phyloP scores from a whole-genome alignment of 257 asterid genomes.

The Verbena officinalis region DNA sequence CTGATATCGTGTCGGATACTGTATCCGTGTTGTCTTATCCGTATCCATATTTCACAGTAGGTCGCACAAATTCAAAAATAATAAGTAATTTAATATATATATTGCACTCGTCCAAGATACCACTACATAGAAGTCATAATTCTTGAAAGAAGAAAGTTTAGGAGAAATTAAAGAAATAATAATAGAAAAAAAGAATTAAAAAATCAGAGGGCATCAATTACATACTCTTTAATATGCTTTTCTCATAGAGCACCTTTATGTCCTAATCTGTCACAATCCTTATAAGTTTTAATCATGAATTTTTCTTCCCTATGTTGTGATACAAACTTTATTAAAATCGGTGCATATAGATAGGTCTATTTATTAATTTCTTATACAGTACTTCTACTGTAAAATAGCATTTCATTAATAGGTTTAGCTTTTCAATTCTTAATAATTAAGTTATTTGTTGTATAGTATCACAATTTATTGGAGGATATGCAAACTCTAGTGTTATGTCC shows the following conservation, averaged over 20 bases:
- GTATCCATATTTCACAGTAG: too few relatives aligned
- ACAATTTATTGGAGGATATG: too few relatives aligned
- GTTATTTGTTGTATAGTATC: too few relatives aligned
- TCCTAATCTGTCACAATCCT: conserved; percentile 48
- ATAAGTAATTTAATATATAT: too few relatives aligned
- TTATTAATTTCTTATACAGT: not conserved
- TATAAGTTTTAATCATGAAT: conserved; percentile 27
- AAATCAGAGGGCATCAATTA: conserved; percentile 29
- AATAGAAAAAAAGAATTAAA: conserved; percentile 5
- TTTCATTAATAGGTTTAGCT: conserved; percentile 6
- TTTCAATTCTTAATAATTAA: not conserved
- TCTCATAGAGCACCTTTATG: conserved; percentile 42
- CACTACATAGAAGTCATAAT: not conserved
- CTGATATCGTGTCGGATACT: too few relatives aligned
- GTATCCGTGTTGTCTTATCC: too few relatives aligned
- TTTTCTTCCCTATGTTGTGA: conserved; percentile 18
- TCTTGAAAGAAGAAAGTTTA: not conserved
- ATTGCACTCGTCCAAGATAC: too few relatives aligned
- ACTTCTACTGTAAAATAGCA: not conserved
- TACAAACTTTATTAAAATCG: conserved; percentile 38
- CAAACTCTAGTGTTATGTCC: too few relatives aligned
- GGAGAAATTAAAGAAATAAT: not conserved
- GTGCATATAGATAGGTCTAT: conserved; percentile 27
- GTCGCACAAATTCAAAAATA: too few relatives aligned
- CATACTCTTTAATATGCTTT: conserved; percentile 10